Evolutionary conservation across 768 basidiomycete genomes (phyloP), one percentile per base, ranked within the genome.

Genomic region (Saitozyma sp.): DNA sequence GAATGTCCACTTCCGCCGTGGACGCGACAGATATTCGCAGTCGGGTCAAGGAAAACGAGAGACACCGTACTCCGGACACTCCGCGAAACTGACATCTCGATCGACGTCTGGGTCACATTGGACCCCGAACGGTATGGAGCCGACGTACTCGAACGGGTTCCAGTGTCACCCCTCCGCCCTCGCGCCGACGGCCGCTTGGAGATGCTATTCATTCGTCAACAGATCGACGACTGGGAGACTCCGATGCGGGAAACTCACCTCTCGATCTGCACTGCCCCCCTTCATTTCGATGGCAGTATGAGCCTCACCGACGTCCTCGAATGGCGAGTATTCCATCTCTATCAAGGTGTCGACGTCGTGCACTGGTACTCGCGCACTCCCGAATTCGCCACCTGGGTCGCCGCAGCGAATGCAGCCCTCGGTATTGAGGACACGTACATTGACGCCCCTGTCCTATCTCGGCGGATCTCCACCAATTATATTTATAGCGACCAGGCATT

Each of bases 241-340:
- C 46, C 46, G 3, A 48, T 48, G 29, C 46, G 46, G 3, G 3
- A 8, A 37, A 19, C 11, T 54, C 42, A 54, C 9, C 45, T 61
- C 17, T 39, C 17, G 7, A 45, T 61, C 19, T 61, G 60, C 48
- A 43, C 52, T 5, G 50, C 60, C 0, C 60, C 60, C 16, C 54
- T 29, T 39, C 38, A 20, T 37, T 29, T 51, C 9, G 52, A 46
- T 9, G 2, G 46, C 17, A 19, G 45, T 37, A 43, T 16, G 53
- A 41, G 17, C 45, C 42, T 20, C 41, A 61, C 45, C 5, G 52
- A n/a, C 19, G n/a, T 37, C 29, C 38, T 63, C 16, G 56, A 63
- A 43, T 63, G 62, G 62, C 37, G 62, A 17, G 39, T 63, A 19
- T 58, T 50, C 50, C 56, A 63, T 41, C 50, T 58, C 37, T 63